These are phyloP conservation scores for Paecilomyces sp. DNA, from an alignment of 2,329 filamentous ascomycete genomes.

Conservation along the genomic window DNA sequence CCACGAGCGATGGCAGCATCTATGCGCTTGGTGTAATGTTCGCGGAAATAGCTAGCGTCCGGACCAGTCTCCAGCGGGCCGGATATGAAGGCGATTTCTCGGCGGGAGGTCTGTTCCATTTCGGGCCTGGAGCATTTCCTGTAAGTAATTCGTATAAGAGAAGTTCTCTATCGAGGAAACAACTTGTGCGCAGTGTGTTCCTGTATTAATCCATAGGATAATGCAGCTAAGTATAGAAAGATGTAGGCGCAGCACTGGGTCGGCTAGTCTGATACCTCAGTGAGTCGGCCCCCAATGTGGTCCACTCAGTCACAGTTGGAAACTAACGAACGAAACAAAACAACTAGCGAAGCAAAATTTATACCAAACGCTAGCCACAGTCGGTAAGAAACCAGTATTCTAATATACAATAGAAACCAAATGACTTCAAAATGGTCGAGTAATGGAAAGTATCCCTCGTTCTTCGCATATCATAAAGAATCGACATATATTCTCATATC, in stretches of 20 bases:
- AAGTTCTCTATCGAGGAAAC: background rate
- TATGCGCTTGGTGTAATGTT: slow-evolving; percentile 19
- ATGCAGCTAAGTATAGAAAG: background rate
- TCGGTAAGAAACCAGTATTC: too few relatives aligned
- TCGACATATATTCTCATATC: too few relatives aligned
- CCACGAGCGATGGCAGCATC: slow-evolving; percentile 10
- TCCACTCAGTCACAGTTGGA: background rate
- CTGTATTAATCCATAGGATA: background rate
- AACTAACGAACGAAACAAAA: too few relatives aligned
- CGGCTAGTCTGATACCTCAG: background rate
- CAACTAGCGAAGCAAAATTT: too few relatives aligned
- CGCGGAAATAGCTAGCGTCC: slow-evolving; percentile 18
- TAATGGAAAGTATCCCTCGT: too few relatives aligned
- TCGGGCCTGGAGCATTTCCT: background rate
- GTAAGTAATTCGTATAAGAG: background rate
- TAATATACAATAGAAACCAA: too few relatives aligned
- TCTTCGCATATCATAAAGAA: too few relatives aligned
- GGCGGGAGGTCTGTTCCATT: background rate
- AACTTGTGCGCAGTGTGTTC: background rate
- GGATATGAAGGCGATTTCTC: slow-evolving; percentile 22
- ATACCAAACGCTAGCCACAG: too few relatives aligned
- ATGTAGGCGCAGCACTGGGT: background rate
- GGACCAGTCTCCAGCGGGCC: slow-evolving; percentile 22
- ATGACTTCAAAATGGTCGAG: too few relatives aligned
- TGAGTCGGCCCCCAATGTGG: background rate